phyloP scores from a whole-genome alignment of 2,329 filamentous ascomycete genomes.

The Ceratocystis alfenasii region DNA sequence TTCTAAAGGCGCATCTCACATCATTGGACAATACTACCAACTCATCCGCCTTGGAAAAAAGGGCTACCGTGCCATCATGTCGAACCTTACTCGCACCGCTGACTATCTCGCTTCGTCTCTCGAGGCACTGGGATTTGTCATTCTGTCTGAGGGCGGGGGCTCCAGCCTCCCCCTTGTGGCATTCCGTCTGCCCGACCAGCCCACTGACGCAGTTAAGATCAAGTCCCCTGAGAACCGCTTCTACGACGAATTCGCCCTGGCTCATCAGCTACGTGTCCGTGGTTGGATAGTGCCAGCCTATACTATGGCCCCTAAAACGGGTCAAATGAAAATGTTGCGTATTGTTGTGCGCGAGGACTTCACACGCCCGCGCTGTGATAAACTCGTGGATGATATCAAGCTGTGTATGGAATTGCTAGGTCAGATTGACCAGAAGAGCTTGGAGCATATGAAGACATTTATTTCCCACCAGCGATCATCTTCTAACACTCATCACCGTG shows the following conservation, averaged over 20 bases:
- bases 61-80: constrained; percentile 87
- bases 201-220: constrained; percentile 30
- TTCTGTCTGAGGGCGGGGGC: constrained; percentile 72
- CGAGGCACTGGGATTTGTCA: constrained; percentile 64
- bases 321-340: constrained; percentile 77
- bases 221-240: constrained; percentile 38
- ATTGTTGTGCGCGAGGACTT: constrained; percentile 92
- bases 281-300: constrained; percentile 94
- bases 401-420: constrained; percentile 60
- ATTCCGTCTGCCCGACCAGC: constrained; percentile 57
- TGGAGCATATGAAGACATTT: constrained; percentile 58
- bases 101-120: constrained; percentile 73
- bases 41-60: constrained; percentile 87
- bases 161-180: constrained; percentile 79
- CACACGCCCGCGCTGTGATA: constrained; percentile 66
- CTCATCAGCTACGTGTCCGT: constrained; percentile 72
- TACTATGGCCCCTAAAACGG: constrained; percentile 85
- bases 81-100: constrained; percentile 77
- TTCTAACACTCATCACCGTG: constrained; percentile 40
- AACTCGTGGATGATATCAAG: constrained; percentile 66
- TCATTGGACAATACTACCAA: constrained; percentile 96
- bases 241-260: constrained; percentile 66
- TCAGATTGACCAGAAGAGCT: constrained; percentile 58
- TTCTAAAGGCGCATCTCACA: constrained; percentile 85
- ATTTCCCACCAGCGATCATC: constrained; percentile 44